Evolutionary conservation across 2,329 filamentous ascomycete genomes (phyloP), one percentile per base, ranked within the genome.

Genomic region (Xylariaceae sp.): DNA sequence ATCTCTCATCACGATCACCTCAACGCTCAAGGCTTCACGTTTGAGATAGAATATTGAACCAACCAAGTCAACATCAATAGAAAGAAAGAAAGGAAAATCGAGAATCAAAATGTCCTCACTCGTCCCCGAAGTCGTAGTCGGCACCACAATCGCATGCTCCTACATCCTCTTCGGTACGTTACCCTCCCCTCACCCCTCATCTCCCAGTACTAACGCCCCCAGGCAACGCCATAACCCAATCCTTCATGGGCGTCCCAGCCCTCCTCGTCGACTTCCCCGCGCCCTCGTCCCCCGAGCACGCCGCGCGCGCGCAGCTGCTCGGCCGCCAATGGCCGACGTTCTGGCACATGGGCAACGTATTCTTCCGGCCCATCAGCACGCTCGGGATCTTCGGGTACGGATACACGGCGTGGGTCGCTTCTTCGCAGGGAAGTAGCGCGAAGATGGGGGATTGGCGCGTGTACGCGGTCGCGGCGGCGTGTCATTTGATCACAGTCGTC

Each of bases 171-270:
- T 78, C 44, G 77, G 78, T 78, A 68, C 63, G 68, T 61, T 2
- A 10, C 17, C 49, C 3, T 35, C 18, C 6, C 15, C 60, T 41
- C 56, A 54, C 55, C 17, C 9, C 10, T 45, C 13, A 45, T 44
- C 3, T 17, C n/a, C 2, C n/a, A 17, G 7, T 2, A 11, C 47
- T 17, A 39, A 30, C 23, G 3, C 4, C 23, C 4, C 4, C 37
- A 80, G 78, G 78, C 57, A 81, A 81, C 70, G 79, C 78, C 10
- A 77, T 81, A 57, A 81, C 79, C 23, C 78, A 80, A 68, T 80
- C 78, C 13, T 80, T 75, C 70, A 80, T 80, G 78, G 77, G 76
- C 13, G 74, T 80, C 44, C 78, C 78, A 4, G 77, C 76, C 3
- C 71, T 80, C 44, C 71, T 81, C 11, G 74, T 78, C 61, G 74